phyloP scores from a whole-genome alignment of 352 stramenopile genomes.

The Phytophthora megakarya region DNA sequence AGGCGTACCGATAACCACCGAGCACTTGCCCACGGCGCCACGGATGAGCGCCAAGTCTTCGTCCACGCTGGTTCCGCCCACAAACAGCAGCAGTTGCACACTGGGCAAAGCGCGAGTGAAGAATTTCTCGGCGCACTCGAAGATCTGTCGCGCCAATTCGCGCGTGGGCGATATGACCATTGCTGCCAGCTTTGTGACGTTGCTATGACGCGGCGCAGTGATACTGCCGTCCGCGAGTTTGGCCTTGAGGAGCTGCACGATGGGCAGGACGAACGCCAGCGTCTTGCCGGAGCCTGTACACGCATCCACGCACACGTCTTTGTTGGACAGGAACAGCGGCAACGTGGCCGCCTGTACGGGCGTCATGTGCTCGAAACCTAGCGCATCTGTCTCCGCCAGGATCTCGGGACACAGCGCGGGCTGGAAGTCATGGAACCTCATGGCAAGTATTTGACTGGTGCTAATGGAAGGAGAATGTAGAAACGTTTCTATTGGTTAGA shows the following conservation, averaged over 20 bases:
- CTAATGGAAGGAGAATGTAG: background rate
- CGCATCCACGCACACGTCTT: conserved; percentile 95
- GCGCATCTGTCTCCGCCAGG: conserved; percentile 66
- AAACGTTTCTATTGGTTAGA: background rate
- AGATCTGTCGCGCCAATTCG: conserved; percentile 88
- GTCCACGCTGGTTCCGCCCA: conserved; percentile 90
- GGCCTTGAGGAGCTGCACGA: conserved; percentile 90
- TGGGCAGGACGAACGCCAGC: conserved; percentile 94
- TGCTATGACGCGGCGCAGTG: conserved; percentile 46
- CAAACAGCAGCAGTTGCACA: conserved; percentile 88
- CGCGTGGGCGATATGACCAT: conserved; percentile 91
- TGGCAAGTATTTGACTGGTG: conserved; percentile 26
- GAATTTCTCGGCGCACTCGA: conserved; percentile 72
- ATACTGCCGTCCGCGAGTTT: conserved; percentile 70
- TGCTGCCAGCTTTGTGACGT: conserved; percentile 71
- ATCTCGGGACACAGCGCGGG: conserved; percentile 78
- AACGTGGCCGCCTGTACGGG: conserved; percentile 91
- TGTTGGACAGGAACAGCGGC: conserved; percentile 93
- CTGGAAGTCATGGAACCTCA: conserved; percentile 86
- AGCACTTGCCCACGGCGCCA: conserved; percentile 60
- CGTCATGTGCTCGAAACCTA: conserved; percentile 91
- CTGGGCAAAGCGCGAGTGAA: conserved; percentile 58
- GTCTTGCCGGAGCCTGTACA: conserved; percentile 96
- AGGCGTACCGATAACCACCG: conserved; percentile 83
- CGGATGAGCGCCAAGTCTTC: conserved; percentile 81